Conservation (phyloP, 371 early-diverging fungal genomes). For the Lichtheimia corymbifera region DNA sequence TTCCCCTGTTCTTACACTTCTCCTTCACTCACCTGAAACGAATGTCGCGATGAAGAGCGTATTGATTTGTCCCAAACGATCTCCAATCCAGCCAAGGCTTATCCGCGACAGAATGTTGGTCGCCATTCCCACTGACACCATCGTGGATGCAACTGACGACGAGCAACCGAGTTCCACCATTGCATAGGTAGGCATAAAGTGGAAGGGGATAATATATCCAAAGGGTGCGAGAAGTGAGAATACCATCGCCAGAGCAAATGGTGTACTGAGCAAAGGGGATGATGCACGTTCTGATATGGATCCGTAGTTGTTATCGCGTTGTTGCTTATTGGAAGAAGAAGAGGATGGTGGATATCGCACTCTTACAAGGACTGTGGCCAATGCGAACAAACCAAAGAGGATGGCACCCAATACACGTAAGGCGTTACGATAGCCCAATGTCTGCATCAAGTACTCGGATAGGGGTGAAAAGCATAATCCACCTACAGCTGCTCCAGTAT, state of each 20-base stretch:
- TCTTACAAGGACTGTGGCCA: constrained; percentile 35
- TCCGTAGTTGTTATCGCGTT: too few relatives aligned
- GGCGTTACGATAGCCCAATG: constrained; percentile 55
- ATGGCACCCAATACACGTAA: constrained; percentile 44
- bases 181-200: constrained; percentile 18
- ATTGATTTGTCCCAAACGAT: constrained; percentile 9
- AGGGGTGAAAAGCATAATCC: constrained; percentile 66
- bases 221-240: constrained; percentile 46
- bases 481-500: constrained; percentile 72
- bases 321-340: constrained; percentile 7
- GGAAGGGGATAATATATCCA: constrained; percentile 38
- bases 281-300: too few relatives aligned
- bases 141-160: not conserved
- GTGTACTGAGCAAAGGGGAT: constrained; percentile 1
- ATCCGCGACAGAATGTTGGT: constrained; percentile 21
- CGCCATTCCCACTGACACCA: constrained; percentile 22
- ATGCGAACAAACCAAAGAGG: constrained; percentile 33
- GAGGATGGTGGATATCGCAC: constrained; percentile 34
- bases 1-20: too few relatives aligned
- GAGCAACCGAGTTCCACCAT: constrained; percentile 7
- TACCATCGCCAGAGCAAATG: constrained; percentile 22
- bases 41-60: not conserved
- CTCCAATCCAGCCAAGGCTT: constrained; percentile 33
- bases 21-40: constrained; percentile 7
- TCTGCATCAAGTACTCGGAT: constrained; percentile 47